Evolutionary conservation across 345 rosid genomes (phyloP).

Genomic region (Sisymbrium irio): DNA sequence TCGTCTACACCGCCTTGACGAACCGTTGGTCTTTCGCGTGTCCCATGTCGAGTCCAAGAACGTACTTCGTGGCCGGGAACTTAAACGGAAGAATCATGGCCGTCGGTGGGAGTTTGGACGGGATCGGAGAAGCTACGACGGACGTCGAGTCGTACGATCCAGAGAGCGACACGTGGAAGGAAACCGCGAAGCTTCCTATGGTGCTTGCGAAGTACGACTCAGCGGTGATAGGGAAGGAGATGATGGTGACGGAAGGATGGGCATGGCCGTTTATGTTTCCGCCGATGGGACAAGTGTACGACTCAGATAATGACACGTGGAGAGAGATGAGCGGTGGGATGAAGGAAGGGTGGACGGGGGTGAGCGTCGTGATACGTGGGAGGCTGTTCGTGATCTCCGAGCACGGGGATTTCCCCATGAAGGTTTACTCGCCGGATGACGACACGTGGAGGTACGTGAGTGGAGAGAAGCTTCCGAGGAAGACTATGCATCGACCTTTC

Average conservation of each 20-base stretch:
- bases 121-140: slow-evolving; percentile 33
- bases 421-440: slow-evolving; percentile 42
- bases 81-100: slow-evolving; percentile 50
- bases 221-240: slow-evolving; percentile 46
- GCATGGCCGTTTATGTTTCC: slow-evolving; percentile 71
- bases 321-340: slow-evolving; percentile 55
- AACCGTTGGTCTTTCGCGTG: slow-evolving; percentile 61
- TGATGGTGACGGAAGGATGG: slow-evolving; percentile 80
- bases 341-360: slow-evolving; percentile 79
- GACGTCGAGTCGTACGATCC: slow-evolving; percentile 57
- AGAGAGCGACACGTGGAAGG: slow-evolving; percentile 48
- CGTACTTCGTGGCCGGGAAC: slow-evolving; percentile 50
- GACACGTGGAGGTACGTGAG: slow-evolving; percentile 62
- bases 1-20: slow-evolving; percentile 44
- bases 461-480: slow-evolving; percentile 54
- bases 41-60: slow-evolving; percentile 54
- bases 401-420: slow-evolving; percentile 64
- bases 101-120: slow-evolving; percentile 54
- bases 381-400: slow-evolving; percentile 61
- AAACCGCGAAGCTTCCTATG: slow-evolving; percentile 32
- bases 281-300: slow-evolving; percentile 61
- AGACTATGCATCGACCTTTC: slow-evolving; percentile 48
- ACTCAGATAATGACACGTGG: slow-evolving; percentile 51
- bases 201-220: slow-evolving; percentile 64
- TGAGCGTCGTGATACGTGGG: slow-evolving; percentile 41